Conservation (phyloP, 2,329 filamentous ascomycete genomes). For the Purpureocillium takamizusanense region DNA sequence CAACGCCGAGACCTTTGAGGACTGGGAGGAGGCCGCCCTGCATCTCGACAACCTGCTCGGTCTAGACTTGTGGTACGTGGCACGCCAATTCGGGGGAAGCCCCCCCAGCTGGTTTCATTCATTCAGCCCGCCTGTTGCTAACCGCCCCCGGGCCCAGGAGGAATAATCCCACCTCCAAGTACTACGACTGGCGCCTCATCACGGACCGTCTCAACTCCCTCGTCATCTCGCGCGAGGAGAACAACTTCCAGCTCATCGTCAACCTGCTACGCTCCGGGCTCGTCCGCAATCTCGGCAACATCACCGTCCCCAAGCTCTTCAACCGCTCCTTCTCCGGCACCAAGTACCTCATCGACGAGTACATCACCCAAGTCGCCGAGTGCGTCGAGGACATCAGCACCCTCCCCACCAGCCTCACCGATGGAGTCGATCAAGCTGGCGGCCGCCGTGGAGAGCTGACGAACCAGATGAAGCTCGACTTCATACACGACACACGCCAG, state of each 20-base stretch:
- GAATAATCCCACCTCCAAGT: constrained; percentile 67
- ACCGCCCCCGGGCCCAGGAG: constrained; percentile 47
- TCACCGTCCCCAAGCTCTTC: constrained; percentile 72
- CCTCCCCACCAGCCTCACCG: constrained; percentile 47
- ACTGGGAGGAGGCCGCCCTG: constrained; percentile 79
- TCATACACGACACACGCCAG: constrained; percentile 78
- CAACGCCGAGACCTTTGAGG: constrained; percentile 63
- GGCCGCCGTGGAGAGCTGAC: constrained; percentile 37
- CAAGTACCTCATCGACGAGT: constrained; percentile 85
- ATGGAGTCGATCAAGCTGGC: constrained; percentile 17
- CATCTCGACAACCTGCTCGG: constrained; percentile 75
- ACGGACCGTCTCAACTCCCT: constrained; percentile 66
- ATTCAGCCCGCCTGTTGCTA: too few relatives aligned
- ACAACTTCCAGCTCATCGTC: constrained; percentile 65
- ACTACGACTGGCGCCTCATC: constrained; percentile 84
- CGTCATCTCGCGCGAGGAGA: constrained; percentile 57
- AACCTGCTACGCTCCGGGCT: constrained; percentile 72
- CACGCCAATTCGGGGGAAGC: too few relatives aligned
- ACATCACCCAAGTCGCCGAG: constrained; percentile 74
- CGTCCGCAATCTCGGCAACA: constrained; percentile 84
- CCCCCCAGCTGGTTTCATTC: too few relatives aligned
- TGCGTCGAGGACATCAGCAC: constrained; percentile 68
- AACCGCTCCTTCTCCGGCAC: constrained; percentile 81
- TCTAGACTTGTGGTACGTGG: constrained; percentile 68
- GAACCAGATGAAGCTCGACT: constrained; percentile 72